Evolutionary conservation across 345 rosid species (phyloP), one percentile per base, ranked within the genome.

Genomic region (Salix caprea): DNA sequence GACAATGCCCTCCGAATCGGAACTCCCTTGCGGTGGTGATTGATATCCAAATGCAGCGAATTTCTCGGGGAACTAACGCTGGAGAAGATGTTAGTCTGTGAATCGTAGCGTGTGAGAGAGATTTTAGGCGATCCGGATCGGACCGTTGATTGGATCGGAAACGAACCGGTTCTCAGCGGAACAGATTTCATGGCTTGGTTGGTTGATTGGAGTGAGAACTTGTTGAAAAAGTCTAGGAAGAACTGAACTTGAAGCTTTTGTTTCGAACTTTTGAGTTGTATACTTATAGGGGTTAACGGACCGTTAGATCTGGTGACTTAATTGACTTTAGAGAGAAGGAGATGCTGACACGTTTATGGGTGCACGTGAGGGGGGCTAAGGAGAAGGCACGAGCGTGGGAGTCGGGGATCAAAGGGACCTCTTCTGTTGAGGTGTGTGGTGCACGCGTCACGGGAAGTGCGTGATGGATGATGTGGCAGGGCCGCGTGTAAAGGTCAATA

Each of bases 111-210:
- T 64, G 83, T 82, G 71, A 90, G 80, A 7, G 88, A 40, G 15
- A 77, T 15, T 42, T 69, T 83, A 12, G 88, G 71, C 0, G 90
- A 82, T 65, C 81, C 73, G 21, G 87, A 34, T 7, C 76, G 65
- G 15, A 79, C 78, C 61, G 82, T 76, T 48, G 80, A 36, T 21
- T 62, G 81, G 64, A 78, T 78, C 74, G 89, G 83, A 74, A 86
- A 70, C 46, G 95, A 92, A 75, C 91, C 90, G 72, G 91, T 82
- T 82, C 96, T 81, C 36, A 88, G 14, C 58, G 91, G 72, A 72
- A 77, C 54, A 73, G 89, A 81, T 77, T 88, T 84, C 98, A 92
- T 94, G 72, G 79, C 79, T 52, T 40, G 44, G 44, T 40, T 40
- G 44, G 0, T 40, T 40, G 44, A 40, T 64, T 36, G 67, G 2